phyloP scores from a whole-genome alignment of 2,329 filamentous ascomycete species.

The Neopestalotiopsis sp. region DNA sequence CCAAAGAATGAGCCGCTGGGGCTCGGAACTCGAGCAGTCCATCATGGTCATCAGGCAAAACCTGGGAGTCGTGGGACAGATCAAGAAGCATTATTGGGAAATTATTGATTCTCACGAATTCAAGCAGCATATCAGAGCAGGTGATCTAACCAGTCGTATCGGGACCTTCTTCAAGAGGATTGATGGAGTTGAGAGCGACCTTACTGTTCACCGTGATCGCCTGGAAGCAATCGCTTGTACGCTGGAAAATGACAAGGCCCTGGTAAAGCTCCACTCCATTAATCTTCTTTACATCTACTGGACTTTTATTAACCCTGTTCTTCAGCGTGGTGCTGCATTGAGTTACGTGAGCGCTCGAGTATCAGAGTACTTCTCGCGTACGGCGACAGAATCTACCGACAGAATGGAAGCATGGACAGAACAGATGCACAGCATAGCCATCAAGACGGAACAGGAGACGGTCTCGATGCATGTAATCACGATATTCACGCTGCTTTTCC shows the following conservation, averaged over 20 bases:
- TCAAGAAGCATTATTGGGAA: conserved; percentile 25
- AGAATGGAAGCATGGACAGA: conserved; percentile 35
- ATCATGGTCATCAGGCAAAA: conserved; percentile 28
- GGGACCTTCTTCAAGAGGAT: conserved; percentile 24
- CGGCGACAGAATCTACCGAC: conserved; percentile 25
- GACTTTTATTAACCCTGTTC: neutral
- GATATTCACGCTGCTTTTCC: conserved; percentile 1
- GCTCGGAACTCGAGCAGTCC: conserved; percentile 24
- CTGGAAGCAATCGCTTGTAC: conserved; percentile 23
- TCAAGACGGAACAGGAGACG: conserved; percentile 47
- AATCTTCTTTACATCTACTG: too few relatives aligned
- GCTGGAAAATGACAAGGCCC: conserved; percentile 24
- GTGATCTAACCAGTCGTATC: conserved; percentile 16
- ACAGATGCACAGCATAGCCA: conserved; percentile 57
- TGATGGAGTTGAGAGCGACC: conserved; percentile 23
- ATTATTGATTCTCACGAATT: conserved; percentile 21
- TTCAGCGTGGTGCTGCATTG: conserved; percentile 30
- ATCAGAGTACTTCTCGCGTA: conserved; percentile 29
- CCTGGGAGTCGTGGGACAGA: conserved; percentile 23
- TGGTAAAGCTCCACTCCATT: conserved; percentile 20
- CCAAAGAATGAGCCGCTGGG: conserved; percentile 23
- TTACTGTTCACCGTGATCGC: conserved; percentile 24
- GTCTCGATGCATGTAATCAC: conserved; percentile 16
- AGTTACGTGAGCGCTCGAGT: conserved; percentile 30
- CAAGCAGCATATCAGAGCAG: conserved; percentile 6